phyloP scores from a whole-genome alignment of 202 grass and related monocot species.

The Carex arenaria region DNA sequence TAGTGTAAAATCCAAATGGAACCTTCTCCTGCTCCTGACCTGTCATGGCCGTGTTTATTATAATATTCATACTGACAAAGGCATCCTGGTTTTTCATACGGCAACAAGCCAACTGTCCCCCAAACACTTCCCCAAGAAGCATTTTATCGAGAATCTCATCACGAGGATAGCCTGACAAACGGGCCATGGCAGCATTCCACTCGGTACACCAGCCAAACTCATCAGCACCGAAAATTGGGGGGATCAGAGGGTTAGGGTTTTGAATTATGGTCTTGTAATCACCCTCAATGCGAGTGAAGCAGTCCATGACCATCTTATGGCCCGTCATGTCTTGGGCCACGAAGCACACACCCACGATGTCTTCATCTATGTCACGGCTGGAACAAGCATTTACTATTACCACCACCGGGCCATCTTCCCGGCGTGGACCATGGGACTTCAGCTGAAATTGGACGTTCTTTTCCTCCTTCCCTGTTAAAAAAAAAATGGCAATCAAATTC shows the following conservation, averaged over 20 bases:
- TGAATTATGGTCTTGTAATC: slow-evolving; percentile 92
- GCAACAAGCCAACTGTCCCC: slow-evolving; percentile 54
- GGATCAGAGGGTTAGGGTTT: slow-evolving; percentile 81
- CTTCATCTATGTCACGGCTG: slow-evolving; percentile 62
- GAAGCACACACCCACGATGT: slow-evolving; percentile 88
- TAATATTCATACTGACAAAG: slow-evolving; percentile 63
- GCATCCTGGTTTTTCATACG: slow-evolving; percentile 68
- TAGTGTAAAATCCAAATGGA: slow-evolving; percentile 72
- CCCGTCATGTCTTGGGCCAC: slow-evolving; percentile 95
- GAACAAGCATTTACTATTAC: slow-evolving; percentile 94
- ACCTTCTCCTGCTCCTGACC: slow-evolving; percentile 75
- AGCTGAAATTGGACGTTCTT: slow-evolving; percentile 80
- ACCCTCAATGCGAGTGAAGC: slow-evolving; percentile 79
- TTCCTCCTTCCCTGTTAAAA: slow-evolving; percentile 69
- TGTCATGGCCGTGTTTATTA: slow-evolving; percentile 80
- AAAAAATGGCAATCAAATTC: background rate
- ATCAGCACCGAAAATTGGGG: slow-evolving; percentile 89
- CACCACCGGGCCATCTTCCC: slow-evolving; percentile 58
- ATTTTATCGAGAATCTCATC: slow-evolving; percentile 86
- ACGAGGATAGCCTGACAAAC: slow-evolving; percentile 74
- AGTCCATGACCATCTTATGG: slow-evolving; percentile 89
- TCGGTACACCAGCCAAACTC: slow-evolving; percentile 91
- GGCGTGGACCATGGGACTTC: slow-evolving; percentile 63
- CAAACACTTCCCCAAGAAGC: slow-evolving; percentile 88
- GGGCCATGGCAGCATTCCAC: slow-evolving; percentile 93